These are phyloP conservation scores for Polyporus tsugae DNA, from an alignment of 1,284 basidiomycete genomes.

Conservation along the genomic window DNA sequence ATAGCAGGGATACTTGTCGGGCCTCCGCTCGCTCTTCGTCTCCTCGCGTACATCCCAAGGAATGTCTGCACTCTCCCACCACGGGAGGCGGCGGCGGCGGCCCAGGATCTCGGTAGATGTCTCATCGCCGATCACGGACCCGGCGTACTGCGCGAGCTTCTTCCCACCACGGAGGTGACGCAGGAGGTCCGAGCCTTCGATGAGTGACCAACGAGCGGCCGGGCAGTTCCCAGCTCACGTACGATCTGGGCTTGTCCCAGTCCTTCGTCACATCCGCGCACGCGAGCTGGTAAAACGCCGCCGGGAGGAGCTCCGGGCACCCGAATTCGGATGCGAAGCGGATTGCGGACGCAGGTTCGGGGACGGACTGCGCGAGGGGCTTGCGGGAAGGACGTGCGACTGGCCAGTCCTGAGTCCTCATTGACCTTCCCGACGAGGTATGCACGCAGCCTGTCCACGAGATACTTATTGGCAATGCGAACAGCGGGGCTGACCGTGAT, in stretches of 20 bases:
- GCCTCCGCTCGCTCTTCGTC: background rate
- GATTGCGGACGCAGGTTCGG: slow-evolving; percentile 44
- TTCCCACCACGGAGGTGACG: background rate
- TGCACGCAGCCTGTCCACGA: slow-evolving; percentile 61
- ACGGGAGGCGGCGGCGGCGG: background rate
- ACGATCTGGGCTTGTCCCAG: slow-evolving; percentile 4
- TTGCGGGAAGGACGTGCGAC: slow-evolving; percentile 15
- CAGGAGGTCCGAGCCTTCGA: background rate
- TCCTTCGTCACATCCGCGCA: slow-evolving; percentile 19
- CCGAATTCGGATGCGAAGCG: slow-evolving; percentile 33
- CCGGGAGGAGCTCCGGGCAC: slow-evolving; percentile 57
- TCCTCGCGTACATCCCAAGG: background rate
- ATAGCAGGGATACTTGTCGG: background rate
- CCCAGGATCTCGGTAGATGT: background rate
- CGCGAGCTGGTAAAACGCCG: slow-evolving; percentile 69
- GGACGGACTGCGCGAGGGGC: slow-evolving; percentile 11
- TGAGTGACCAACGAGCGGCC: background rate
- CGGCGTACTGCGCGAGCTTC: background rate
- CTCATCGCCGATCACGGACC: background rate
- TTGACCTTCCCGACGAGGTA: slow-evolving; percentile 61
- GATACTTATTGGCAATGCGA: slow-evolving; percentile 72
- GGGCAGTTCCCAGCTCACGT: background rate
- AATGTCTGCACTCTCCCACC: background rate
- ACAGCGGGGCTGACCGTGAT: slow-evolving; percentile 31
- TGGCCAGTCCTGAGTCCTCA: slow-evolving; percentile 70